Evolutionary conservation across 192 early-diverging fungal species (phyloP), one percentile per base, ranked within the genome.

Genomic region (Backusella parvicylindrica): DNA sequence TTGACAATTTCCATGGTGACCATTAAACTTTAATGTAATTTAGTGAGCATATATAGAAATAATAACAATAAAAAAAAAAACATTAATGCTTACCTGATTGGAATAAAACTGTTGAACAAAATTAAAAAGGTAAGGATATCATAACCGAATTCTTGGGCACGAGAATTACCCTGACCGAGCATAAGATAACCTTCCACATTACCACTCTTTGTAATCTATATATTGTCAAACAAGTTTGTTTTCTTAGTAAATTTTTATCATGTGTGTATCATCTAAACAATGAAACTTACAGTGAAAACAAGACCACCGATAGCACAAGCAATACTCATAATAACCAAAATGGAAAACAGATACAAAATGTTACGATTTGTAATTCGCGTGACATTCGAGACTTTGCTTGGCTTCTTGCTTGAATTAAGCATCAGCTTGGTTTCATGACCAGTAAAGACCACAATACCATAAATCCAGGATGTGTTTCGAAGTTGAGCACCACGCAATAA

Each of bases 1-100:
- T 99, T 99, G 49, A 98, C 96, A 67, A 98, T 89, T 79, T 99
- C 98, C 96, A 99, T 96, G 35, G 95, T 98, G 28, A 99, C 95
- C 77, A 99, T 96, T 84, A 98, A 92, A 88, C 93, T 93, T 79
- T 91, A 37, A 37, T 37, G 3, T 6, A 37, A 37, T 37, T 38
- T 38, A 38, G n/a, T n/a, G n/a, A n/a, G n/a, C 37, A 13, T 65
- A 23, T 3, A 18, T 35, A 13, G 31, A 67, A 65, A 65, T 31
- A 32, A 30, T 33, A 65, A 65, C 30, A 65, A 26, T 30, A 15
- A 26, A 67, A 67, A 70, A 60, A 21, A 16, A 15, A 16, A 21
- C 36, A 33, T 63, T 28, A 43, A 11, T 70, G 13, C 4, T 74
- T 79, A 93, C 90, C 88, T 93, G 76, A 99, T 94, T 12, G 98